These are phyloP conservation scores for Malus orientalis DNA, from an alignment of 306 rosid genomes.

Conservation along the genomic window DNA sequence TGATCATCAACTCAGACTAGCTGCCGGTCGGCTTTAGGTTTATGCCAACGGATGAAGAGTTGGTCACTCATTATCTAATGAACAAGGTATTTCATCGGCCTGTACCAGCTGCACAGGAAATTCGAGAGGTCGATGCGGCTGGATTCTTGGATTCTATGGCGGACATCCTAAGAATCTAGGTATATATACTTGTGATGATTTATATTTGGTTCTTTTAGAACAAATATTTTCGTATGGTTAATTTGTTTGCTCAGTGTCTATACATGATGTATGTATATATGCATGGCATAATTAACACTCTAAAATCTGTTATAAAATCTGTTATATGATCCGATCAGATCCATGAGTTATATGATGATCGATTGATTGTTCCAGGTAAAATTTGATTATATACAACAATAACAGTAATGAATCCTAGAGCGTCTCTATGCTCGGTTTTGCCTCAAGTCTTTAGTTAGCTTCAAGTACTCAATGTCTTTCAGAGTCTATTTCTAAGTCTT, in stretches of 20 bases:
- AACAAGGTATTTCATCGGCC: neutral
- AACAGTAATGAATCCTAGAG: no score
- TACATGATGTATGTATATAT: neutral
- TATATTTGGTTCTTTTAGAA: neutral
- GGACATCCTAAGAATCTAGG: constrained; percentile 9
- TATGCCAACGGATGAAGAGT: constrained; percentile 6
- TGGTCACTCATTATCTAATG: neutral
- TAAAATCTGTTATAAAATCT: no score
- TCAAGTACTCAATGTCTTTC: no score
- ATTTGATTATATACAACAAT: no score
- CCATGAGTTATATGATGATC: neutral
- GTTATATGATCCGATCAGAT: neutral
- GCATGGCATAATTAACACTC: neutral
- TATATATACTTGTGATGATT: neutral
- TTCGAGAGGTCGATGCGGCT: neutral
- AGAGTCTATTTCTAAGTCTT: no score
- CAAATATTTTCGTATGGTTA: no score
- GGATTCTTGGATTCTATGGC: neutral
- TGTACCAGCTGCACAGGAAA: neutral
- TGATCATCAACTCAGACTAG: neutral
- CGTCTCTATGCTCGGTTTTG: no score
- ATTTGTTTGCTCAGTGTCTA: neutral
- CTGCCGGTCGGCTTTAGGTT: constrained; percentile 7
- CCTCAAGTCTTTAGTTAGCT: rapidly evolving
- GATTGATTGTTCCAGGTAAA: no score